Base-by-base conservation (phyloP, 2,329 filamentous ascomycete genomes). In the Elsinoe fawcettii region DNA sequence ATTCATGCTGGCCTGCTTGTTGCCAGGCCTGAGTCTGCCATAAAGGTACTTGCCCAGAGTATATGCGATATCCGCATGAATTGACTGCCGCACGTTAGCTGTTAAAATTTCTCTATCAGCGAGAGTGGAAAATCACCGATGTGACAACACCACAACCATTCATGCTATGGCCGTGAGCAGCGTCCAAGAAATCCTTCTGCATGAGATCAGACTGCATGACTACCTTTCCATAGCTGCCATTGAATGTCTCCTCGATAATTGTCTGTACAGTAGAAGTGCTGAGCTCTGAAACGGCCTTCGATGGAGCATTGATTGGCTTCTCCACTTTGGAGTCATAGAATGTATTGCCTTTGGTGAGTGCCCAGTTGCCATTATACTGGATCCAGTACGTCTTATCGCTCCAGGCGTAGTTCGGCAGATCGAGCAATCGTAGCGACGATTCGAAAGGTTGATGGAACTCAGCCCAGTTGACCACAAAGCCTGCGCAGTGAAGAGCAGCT, bases 381-480 rank as follows among this genome's bases (percentile, higher is more conserved):
- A 87, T 77, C 84, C 84, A 87, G 70, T 88, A 88, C 63, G 80
- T 82, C 75, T 88, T 88, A 61, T 80, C 74, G 67, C 89, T 83
- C 67, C 84, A 90, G 0, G 77, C 77, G 67, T 89, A 90, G 0
- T 79, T 77, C 1, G 85, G 85, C 3, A 90, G 72, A 16, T 80
- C 73, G 14, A 87, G 71, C 14, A 88, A 72, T 39, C 79, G 74
- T 39, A 84, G 78, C 1, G 76, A 75, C 34, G 73, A 66, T 62
- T 81, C 78, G 67, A 84, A 86, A 55, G 82, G 76, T 41, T 76
- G 74, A 69, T 87, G 83, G 65, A 81, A 87, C 70, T 89, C 86
- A 59, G 83, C 80, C 80, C 87, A 91, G 66, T 86, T 77, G 58
- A 91, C 74, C 39, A 78, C 73, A 5, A 87, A 72, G 37, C 86